A percentile compares a stretch with the other conserved stretches of the same genome.
These are phyloP conservation scores for Croton laevigatus DNA, from an alignment of 441 rosid genomes.

Conservation along the genomic window DNA sequence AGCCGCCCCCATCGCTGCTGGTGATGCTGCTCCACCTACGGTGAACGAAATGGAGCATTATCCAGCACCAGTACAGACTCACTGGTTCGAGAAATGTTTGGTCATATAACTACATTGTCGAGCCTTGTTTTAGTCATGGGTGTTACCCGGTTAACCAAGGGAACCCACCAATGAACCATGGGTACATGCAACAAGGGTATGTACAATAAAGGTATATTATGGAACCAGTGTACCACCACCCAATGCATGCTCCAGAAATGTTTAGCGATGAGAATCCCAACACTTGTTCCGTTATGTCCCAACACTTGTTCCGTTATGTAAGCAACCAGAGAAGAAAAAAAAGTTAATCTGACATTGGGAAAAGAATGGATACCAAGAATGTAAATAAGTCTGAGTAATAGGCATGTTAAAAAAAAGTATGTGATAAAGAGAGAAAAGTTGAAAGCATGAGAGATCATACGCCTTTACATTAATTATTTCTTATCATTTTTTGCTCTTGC, in stretches of 20 bases:
- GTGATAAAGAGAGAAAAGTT: not conserved
- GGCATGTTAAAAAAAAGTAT: no score
- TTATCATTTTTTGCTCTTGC: not conserved
- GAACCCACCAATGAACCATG: conserved; percentile 11
- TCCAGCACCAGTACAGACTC: conserved; percentile 30
- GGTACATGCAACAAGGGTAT: conserved; percentile 15
- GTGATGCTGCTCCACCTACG: conserved; percentile 33
- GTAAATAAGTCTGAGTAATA: not conserved
- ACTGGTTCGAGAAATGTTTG: conserved; percentile 26
- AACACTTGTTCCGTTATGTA: conserved; percentile 32
- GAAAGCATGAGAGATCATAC: not conserved
- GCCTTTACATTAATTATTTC: not conserved
- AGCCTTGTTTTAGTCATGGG: conserved; percentile 2
- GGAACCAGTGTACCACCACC: conserved; percentile 20
- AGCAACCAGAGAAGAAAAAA: not conserved
- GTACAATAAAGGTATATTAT: conserved; percentile 12
- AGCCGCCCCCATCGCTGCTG: conserved; percentile 23
- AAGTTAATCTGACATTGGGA: not conserved
- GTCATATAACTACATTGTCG: conserved; percentile 5
- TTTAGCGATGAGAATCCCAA: conserved; percentile 40
- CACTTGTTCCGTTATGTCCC: conserved; percentile 35
- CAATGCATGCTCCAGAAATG: conserved; percentile 27
- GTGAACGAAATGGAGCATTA: conserved; percentile 60
- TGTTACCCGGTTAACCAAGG: conserved; percentile 1
- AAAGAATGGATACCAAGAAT: not conserved